Base-by-base conservation (phyloP, 345 rosid genomes). In the Corchorus olitorius region DNA sequence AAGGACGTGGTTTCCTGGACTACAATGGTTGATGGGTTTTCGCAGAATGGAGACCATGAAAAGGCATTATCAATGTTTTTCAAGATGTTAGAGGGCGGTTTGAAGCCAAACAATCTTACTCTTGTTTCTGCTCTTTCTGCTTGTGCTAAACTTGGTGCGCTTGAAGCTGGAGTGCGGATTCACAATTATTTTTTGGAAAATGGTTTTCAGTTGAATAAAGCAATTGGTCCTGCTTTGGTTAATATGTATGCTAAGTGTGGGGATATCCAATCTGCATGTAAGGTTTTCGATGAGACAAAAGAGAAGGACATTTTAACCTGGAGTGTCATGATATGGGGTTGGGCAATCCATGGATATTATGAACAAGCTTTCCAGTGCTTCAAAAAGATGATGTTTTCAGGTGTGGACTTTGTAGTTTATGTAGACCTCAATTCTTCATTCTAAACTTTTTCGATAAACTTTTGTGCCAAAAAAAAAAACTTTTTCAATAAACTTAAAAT, bases 251-350 rank as follows among this genome's bases (percentile, higher is more conserved):
- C 90, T 6, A 89, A 91, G 81, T 89, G 91, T 84, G 90, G 97
- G 70, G 76, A 84, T 81, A 80, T 88, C 56, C 79, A 87, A 35
- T 81, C 84, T 68, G 88, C 94, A 73, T 81, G 75, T 77, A 73
- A 69, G 78, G 88, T 89, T 70, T 91, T 89, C 49, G 73, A 59
- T 50, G 81, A 83, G 79, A 87, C 79, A 56, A 81, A 81, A 70
- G 79, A 81, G 55, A 88, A 85, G 81, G 86, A 88, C 79, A 76
- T 86, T 55, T 77, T 75, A 77, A 83, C 89, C 48, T 91, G 92
- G 94, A 89, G 81, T 80, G 84, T 83, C 62, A 88, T 91, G 93
- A 89, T 91, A 79, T 87, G 89, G 86, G 89, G 93, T 75, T 91
- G 86, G 88, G 89, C 92, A 10, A 69, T 84, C 76, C 89, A 86